Conservation (phyloP, 2,329 filamentous ascomycete genomes). For the Aulographum hederae region DNA sequence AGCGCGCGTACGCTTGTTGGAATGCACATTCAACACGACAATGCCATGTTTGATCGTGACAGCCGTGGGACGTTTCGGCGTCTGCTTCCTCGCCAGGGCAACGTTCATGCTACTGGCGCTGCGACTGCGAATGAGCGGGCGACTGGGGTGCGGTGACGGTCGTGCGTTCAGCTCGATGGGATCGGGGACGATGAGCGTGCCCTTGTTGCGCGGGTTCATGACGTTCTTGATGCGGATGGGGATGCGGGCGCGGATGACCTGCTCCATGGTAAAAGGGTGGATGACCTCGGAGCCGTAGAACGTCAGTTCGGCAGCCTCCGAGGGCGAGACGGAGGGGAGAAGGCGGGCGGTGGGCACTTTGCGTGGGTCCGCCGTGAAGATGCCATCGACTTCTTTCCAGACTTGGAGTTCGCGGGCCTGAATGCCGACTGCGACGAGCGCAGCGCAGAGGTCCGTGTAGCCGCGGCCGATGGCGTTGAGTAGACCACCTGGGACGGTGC, state of each 20-base stretch:
- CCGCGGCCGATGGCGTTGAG: constrained; percentile 85
- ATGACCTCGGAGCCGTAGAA: constrained; percentile 69
- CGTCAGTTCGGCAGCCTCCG: constrained; percentile 88
- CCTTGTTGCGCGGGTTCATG: constrained; percentile 63
- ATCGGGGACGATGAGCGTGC: constrained; percentile 73
- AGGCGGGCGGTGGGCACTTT: constrained; percentile 87
- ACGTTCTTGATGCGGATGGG: constrained; percentile 85
- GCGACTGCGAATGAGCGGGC: constrained; percentile 25
- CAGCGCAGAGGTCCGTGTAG: constrained; percentile 92
- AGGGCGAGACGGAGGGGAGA: constrained; percentile 75
- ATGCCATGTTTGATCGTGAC: constrained; percentile 98
- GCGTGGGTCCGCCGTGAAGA: constrained; percentile 71
- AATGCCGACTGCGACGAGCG: constrained; percentile 77
- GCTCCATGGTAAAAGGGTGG: constrained; percentile 97
- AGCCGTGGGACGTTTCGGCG: constrained; percentile 33
- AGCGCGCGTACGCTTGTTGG: constrained; percentile 87
- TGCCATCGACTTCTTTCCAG: constrained; percentile 98
- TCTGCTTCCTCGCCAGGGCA: constrained; percentile 25
- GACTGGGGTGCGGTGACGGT: not conserved
- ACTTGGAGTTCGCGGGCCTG: constrained; percentile 79
- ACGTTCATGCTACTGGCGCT: constrained; percentile 20
- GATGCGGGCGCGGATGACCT: constrained; percentile 59
- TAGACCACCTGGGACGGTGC: constrained; percentile 75
- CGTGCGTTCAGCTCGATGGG: constrained; percentile 24
- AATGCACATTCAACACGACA: constrained; percentile 93